phyloP scores from a whole-genome alignment of 2,329 filamentous ascomycete species.

The Penicillium freii region DNA sequence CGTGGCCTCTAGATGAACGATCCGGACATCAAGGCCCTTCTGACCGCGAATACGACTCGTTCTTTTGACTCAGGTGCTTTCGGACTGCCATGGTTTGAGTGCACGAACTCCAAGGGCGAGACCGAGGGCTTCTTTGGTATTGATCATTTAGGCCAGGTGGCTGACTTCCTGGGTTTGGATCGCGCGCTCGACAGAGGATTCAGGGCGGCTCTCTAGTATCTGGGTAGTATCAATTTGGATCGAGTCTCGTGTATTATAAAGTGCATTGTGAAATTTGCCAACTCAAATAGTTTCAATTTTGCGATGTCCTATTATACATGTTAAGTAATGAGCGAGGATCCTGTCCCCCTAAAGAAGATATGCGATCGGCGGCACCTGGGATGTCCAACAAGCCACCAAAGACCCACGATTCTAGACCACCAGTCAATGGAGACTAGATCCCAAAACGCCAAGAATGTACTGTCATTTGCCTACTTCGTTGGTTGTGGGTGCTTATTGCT shows the following conservation, averaged over 20 bases:
- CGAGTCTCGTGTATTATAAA: neutral
- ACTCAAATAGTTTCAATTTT: neutral
- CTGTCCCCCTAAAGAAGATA: neutral
- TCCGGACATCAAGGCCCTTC: conserved; percentile 47
- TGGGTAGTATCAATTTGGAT: neutral
- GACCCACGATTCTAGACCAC: neutral
- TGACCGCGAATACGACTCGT: conserved; percentile 51
- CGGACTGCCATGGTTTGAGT: conserved; percentile 60
- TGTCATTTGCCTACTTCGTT: conserved; percentile 1
- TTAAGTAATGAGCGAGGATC: neutral
- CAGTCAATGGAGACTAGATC: conserved; percentile 1
- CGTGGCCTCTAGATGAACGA: conserved; percentile 17
- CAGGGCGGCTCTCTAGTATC: conserved; percentile 25
- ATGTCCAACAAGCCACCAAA: neutral
- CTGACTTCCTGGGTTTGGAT: conserved; percentile 54
- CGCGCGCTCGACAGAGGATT: conserved; percentile 30
- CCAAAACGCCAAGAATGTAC: neutral
- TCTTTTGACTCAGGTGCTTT: conserved; percentile 60
- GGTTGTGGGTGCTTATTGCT: conserved; percentile 18
- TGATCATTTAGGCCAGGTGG: conserved; percentile 58
- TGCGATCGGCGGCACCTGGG: neutral
- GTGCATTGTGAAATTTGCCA: neutral
- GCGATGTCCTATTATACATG: neutral
- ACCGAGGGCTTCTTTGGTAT: conserved; percentile 60
- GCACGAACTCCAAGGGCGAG: conserved; percentile 54